Evolutionary conservation across 2,329 filamentous ascomycete species (phyloP).

Genomic region (Furcasterigmium furcatum): DNA sequence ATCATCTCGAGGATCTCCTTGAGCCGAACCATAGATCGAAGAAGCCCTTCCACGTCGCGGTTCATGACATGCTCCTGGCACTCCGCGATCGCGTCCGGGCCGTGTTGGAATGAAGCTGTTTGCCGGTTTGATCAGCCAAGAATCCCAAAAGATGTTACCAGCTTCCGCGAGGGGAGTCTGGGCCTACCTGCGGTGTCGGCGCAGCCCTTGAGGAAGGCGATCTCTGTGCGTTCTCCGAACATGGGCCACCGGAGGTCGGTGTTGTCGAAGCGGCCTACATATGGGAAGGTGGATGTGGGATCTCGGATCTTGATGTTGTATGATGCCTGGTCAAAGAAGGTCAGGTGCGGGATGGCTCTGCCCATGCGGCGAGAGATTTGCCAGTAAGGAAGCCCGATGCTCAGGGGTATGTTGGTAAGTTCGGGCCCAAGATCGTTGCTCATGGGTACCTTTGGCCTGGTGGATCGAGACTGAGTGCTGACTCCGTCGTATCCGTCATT

Average conservation of each 20-base stretch:
- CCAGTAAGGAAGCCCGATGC: constrained; percentile 46
- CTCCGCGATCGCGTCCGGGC: constrained; percentile 46
- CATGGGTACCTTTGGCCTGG: constrained; percentile 35
- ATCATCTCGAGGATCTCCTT: constrained; percentile 52
- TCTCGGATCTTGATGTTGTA: constrained; percentile 50
- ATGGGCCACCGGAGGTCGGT: constrained; percentile 52
- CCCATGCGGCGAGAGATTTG: constrained; percentile 49
- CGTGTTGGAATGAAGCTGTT: constrained; percentile 45
- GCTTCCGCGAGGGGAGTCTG: too few species aligned
- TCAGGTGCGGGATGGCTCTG: constrained; percentile 46
- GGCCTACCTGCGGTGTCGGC: constrained; percentile 39
- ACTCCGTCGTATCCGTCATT: constrained; percentile 51
- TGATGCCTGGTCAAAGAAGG: constrained; percentile 50
- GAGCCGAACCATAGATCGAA: constrained; percentile 45
- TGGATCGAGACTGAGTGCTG: constrained; percentile 25
- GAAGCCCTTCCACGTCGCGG: constrained; percentile 43
- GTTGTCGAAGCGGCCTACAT: constrained; percentile 49
- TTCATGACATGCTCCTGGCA: constrained; percentile 54
- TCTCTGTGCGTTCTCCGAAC: constrained; percentile 48
- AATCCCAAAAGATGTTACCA: too few species aligned
- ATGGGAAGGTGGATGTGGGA: constrained; percentile 43
- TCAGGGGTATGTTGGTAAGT: constrained; percentile 42
- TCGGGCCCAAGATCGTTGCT: constrained; percentile 49
- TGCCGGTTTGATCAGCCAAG: constrained; percentile 1
- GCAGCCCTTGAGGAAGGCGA: constrained; percentile 47